phyloP scores from a whole-genome alignment of 106 monocot genomes.

The Triglochin maritima region DNA sequence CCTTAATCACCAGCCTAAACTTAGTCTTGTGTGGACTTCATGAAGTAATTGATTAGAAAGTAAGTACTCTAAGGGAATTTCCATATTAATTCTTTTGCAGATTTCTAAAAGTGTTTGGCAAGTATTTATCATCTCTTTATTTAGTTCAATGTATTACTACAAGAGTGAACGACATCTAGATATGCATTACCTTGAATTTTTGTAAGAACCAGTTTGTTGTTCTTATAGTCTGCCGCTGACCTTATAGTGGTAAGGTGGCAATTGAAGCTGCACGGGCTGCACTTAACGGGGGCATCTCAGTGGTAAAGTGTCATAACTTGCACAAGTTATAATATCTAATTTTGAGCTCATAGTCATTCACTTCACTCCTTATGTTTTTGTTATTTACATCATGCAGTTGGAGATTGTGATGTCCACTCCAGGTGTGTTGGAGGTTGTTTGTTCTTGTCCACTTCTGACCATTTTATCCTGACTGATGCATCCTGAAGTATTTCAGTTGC shows the following conservation, averaged over 20 bases:
- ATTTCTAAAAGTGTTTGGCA: too few species aligned
- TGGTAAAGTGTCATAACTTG: conserved; percentile 29
- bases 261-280: conserved; percentile 80
- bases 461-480: neutral
- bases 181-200: neutral
- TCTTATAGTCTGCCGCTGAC: neutral
- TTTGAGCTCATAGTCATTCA: too few species aligned
- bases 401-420: conserved; percentile 91
- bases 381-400: conserved; percentile 27
- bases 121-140: too few species aligned
- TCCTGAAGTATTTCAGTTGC: too few species aligned
- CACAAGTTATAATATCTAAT: too few species aligned
- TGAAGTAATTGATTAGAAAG: too few species aligned
- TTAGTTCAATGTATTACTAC: too few species aligned
- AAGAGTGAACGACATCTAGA: neutral
- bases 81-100: too few species aligned
- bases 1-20: too few species aligned
- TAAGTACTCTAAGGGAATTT: too few species aligned
- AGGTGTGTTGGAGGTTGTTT: conserved; percentile 59
- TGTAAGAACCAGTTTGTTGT: neutral
- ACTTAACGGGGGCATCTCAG: conserved; percentile 55
- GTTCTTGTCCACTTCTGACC: neutral
- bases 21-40: too few species aligned
- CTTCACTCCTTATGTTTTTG: neutral
- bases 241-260: conserved; percentile 43